Evolutionary conservation across 768 basidiomycete genomes (phyloP).

Genomic region (Tricholoma sp.): DNA sequence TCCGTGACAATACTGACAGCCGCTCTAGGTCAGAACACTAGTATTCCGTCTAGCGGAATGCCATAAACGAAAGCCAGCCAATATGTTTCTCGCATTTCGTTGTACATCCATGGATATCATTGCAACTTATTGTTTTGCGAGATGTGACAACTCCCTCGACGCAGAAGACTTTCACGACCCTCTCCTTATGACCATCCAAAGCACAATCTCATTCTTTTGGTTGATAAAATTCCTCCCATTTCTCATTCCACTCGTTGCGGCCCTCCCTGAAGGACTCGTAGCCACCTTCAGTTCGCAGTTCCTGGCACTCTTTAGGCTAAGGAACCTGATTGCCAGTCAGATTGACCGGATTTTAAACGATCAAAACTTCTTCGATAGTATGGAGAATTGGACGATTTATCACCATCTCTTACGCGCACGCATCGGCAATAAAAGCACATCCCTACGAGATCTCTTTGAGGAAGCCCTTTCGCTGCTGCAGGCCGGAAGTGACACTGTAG

Average conservation of each 20-base stretch:
- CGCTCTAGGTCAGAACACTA: constrained; percentile 28
- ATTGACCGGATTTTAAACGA: constrained; percentile 13
- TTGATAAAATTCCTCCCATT: constrained; percentile 28
- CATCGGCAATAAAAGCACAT: not conserved
- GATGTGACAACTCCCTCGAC: constrained; percentile 26
- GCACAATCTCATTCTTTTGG: constrained; percentile 25
- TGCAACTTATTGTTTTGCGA: constrained; percentile 35
- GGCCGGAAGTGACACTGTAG: constrained; percentile 35
- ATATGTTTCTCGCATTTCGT: constrained; percentile 37
- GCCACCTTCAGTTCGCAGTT: constrained; percentile 4
- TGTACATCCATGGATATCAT: constrained; percentile 40
- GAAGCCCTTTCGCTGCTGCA: constrained; percentile 33
- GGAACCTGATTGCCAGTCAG: constrained; percentile 7
- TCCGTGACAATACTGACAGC: not conserved
- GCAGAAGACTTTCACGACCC: constrained; percentile 29
- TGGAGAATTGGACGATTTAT: constrained; percentile 17
- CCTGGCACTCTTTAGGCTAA: constrained; percentile 8
- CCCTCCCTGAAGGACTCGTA: constrained; percentile 12
- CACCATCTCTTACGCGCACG: constrained; percentile 16
- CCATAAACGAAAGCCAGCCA: constrained; percentile 17
- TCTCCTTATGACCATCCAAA: constrained; percentile 27
- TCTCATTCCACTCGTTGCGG: constrained; percentile 10
- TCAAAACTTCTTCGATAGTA: constrained; percentile 3
- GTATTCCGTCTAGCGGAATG: constrained; percentile 14
- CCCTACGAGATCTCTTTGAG: constrained; percentile 19